Conservation (phyloP, 148 eudicot species). For the Silene latifolia region DNA sequence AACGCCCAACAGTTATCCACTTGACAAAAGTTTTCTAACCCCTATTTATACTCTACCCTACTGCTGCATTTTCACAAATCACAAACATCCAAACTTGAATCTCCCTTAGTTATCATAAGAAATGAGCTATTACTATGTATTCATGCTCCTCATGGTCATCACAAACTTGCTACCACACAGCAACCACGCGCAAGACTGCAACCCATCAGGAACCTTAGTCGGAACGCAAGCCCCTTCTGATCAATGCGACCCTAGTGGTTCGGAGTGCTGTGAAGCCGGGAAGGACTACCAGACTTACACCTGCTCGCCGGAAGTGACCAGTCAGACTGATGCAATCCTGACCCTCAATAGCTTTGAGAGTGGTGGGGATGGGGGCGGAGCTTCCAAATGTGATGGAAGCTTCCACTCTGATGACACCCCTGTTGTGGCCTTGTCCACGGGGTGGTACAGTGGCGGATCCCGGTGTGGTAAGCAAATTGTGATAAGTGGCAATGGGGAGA, state of each 20-base stretch:
- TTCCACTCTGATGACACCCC: slow-evolving; percentile 32
- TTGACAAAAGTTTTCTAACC: too few relatives aligned
- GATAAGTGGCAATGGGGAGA: slow-evolving; percentile 30
- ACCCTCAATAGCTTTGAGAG: slow-evolving; percentile 36
- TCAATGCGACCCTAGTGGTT: slow-evolving; percentile 22
- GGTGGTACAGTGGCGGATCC: slow-evolving; percentile 32
- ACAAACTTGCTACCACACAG: neutral
- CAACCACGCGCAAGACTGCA: slow-evolving; percentile 18
- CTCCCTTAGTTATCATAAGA: too few relatives aligned
- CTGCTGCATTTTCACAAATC: neutral
- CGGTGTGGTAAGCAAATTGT: slow-evolving; percentile 35
- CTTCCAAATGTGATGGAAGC: slow-evolving; percentile 33
- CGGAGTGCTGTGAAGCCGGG: slow-evolving; percentile 32
- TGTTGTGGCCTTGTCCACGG: slow-evolving; percentile 50
- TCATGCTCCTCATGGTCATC: neutral
- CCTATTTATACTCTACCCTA: too few relatives aligned
- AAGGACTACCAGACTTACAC: slow-evolving; percentile 27
- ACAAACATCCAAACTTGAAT: neutral
- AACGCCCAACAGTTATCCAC: too few relatives aligned
- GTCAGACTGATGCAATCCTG: slow-evolving; percentile 25
- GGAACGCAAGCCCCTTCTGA: slow-evolving; percentile 29
- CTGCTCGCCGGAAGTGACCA: slow-evolving; percentile 37
- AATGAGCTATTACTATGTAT: slow-evolving; percentile 2
- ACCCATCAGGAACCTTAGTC: slow-evolving; percentile 8
- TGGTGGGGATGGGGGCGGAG: slow-evolving; percentile 38